A percentile compares a stretch with the other conserved stretches of the same genome.
Conservation (phyloP, 2,329 filamentous ascomycete species). For the Dendrostoma leiphaemia region DNA sequence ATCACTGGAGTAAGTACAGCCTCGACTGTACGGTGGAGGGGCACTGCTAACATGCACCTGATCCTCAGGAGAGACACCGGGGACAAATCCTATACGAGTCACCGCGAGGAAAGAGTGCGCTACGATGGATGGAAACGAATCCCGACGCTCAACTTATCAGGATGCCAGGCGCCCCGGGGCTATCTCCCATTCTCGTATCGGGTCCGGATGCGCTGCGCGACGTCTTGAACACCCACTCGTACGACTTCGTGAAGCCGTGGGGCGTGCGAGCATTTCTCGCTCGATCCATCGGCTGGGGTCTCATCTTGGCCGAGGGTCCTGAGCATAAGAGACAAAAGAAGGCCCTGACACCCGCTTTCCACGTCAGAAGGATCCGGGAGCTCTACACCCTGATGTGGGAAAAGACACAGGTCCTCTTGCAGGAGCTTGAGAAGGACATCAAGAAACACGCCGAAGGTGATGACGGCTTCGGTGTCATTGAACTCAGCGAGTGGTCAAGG, state of each 20-base stretch:
- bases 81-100: conserved; percentile 10
- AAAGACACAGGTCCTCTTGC: conserved; percentile 5
- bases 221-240: conserved; percentile 8
- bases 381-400: conserved; percentile 14
- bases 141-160: conserved; percentile 12
- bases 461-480: conserved; percentile 3
- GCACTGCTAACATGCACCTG: neutral
- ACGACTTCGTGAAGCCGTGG: conserved; percentile 13
- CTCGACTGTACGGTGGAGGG: neutral
- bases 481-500: conserved; percentile 15
- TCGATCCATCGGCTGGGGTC: conserved; percentile 10
- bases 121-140: conserved; percentile 10
- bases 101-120: conserved; percentile 7
- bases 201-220: conserved; percentile 11
- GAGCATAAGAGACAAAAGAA: conserved; percentile 14
- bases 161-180: neutral
- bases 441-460: neutral
- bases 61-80: neutral
- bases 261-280: conserved; percentile 9
- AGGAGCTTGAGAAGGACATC: conserved; percentile 11
- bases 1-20: neutral
- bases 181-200: conserved; percentile 5
- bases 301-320: conserved; percentile 12
- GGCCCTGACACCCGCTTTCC: conserved; percentile 1
- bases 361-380: conserved; percentile 9